These are phyloP conservation scores for Cicer arietinum DNA, from an alignment of 306 rosid genomes.

Conservation along the genomic window DNA sequence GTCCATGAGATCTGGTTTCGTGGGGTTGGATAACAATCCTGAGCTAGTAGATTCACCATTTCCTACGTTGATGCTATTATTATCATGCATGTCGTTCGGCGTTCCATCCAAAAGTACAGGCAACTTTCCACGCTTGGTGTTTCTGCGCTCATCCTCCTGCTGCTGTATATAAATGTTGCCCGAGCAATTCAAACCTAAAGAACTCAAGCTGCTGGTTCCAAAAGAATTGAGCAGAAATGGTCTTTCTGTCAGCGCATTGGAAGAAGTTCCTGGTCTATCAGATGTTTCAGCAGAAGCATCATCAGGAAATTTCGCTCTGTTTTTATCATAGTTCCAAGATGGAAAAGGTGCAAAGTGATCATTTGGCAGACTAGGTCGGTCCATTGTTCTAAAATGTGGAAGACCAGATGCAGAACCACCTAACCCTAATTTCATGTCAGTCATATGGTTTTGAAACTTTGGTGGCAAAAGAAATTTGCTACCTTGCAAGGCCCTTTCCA, in stretches of 20 bases:
- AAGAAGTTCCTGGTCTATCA: slow-evolving; percentile 79
- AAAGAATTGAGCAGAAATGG: slow-evolving; percentile 77
- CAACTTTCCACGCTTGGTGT: slow-evolving; percentile 62
- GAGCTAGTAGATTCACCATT: slow-evolving; percentile 64
- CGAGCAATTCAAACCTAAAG: slow-evolving; percentile 70
- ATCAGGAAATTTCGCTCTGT: slow-evolving; percentile 58
- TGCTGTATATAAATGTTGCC: slow-evolving; percentile 52
- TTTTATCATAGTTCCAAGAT: slow-evolving; percentile 67
- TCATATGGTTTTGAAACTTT: slow-evolving; percentile 84
- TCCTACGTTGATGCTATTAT: slow-evolving; percentile 51
- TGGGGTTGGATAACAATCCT: slow-evolving; percentile 56
- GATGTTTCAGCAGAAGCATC: slow-evolving; percentile 75
- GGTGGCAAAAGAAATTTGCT: slow-evolving; percentile 80
- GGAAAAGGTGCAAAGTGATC: slow-evolving; percentile 70
- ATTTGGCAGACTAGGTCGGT: slow-evolving; percentile 60
- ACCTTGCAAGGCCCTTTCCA: slow-evolving; percentile 95
- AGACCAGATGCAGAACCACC: slow-evolving; percentile 66
- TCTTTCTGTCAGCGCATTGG: slow-evolving; percentile 63
- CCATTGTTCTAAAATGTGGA: slow-evolving; percentile 66
- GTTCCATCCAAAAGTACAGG: slow-evolving; percentile 77
- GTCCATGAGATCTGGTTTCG: slow-evolving; percentile 49
- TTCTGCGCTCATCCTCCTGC: slow-evolving; percentile 67
- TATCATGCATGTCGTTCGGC: slow-evolving; percentile 54
- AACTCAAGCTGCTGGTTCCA: slow-evolving; percentile 70
- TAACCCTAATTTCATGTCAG: slow-evolving; percentile 94